Percentiles rank a stretch among this genome's conserved stretches.
Conservation (phyloP, 768 basidiomycete species). For the Lactarius psammicola region DNA sequence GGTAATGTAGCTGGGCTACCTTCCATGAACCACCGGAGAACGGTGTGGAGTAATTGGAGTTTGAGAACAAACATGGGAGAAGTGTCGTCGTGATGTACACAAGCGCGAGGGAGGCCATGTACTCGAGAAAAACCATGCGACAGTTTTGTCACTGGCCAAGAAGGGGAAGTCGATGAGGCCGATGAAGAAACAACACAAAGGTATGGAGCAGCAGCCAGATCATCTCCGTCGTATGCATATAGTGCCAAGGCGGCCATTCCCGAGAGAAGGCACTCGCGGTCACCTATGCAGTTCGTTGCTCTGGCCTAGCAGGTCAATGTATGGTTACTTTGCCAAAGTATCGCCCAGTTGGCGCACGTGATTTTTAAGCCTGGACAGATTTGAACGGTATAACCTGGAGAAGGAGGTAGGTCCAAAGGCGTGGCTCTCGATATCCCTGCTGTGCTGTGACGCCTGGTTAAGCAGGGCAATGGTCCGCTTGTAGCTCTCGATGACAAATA, state of each 20-base stretch:
- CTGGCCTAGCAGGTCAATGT: background rate
- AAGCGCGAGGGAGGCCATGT: background rate
- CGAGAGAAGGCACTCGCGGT: no score
- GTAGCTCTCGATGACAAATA: no score
- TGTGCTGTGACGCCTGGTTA: no score
- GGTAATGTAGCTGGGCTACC: background rate
- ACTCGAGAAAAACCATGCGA: background rate
- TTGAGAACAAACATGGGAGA: background rate
- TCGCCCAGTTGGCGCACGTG: background rate
- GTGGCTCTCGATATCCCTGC: no score
- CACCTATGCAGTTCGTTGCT: background rate
- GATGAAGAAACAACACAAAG: background rate
- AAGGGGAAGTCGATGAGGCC: conserved; percentile 7
- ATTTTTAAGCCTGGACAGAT: no score
- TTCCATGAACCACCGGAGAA: background rate
- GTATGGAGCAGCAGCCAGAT: background rate
- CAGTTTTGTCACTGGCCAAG: background rate
- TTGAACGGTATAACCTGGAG: no score
- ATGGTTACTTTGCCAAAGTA: background rate
- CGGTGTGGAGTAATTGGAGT: background rate
- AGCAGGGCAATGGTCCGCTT: no score
- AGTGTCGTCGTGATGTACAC: background rate
- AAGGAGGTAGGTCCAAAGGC: no score
- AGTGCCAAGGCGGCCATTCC: no score
- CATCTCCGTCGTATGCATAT: background rate